Evolutionary conservation across 139 green algal species (phyloP).

Genomic region (Marvania coccoides): DNA sequence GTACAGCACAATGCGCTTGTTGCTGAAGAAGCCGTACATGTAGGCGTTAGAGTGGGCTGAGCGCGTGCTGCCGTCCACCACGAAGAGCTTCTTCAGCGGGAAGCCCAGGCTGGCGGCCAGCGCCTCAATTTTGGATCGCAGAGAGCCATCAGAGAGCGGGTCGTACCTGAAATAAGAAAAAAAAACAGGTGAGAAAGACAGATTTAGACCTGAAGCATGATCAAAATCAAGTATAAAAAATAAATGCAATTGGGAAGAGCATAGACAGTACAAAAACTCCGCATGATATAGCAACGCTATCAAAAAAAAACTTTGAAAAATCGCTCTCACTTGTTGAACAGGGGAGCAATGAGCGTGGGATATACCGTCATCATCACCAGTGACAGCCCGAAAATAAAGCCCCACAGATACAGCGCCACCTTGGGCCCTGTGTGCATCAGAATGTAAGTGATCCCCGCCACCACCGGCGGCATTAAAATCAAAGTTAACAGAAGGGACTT

Average conservation of each 20-base stretch:
- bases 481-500: conserved; percentile 48
- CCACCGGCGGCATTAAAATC: conserved; percentile 64
- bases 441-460: conserved; percentile 59
- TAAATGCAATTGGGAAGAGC: too few species aligned
- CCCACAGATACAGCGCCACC: conserved; percentile 75
- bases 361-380: conserved; percentile 75
- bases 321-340: conserved; percentile 95
- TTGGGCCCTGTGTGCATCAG: conserved; percentile 46
- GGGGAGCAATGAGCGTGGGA: conserved; percentile 40
- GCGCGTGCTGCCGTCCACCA: conserved; percentile 42
- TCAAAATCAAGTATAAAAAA: too few species aligned
- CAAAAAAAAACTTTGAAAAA: too few species aligned
- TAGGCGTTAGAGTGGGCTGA: conserved; percentile 81
- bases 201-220: too few species aligned
- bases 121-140: conserved; percentile 57
- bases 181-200: background rate
- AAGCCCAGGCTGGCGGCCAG: conserved; percentile 63
- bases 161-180: background rate
- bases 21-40: conserved; percentile 86
- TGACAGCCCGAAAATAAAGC: conserved; percentile 61
- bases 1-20: conserved; percentile 92
- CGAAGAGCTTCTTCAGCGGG: conserved; percentile 74
- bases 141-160: conserved; percentile 27
- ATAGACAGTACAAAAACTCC: too few species aligned
- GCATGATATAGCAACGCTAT: too few species aligned